Conservation (phyloP, 495 filamentous ascomycete genomes). For the Sporormia fimetaria region DNA sequence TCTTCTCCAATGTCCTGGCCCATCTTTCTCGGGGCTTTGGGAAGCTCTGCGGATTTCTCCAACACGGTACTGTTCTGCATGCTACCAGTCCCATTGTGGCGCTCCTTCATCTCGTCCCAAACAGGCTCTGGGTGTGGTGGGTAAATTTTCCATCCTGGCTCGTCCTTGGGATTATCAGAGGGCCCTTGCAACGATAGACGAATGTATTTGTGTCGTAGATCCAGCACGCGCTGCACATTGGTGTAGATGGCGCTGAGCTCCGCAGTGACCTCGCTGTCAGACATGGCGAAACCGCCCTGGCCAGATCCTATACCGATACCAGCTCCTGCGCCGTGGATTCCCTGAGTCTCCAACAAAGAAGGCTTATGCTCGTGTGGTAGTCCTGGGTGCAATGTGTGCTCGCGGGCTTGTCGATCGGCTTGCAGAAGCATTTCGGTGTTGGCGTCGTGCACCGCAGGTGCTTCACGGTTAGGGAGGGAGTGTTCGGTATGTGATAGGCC, state of each 20-base stretch:
- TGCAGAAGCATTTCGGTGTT: constrained; percentile 27
- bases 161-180: constrained; percentile 76
- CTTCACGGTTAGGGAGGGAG: background rate
- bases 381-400: constrained; percentile 36
- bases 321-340: constrained; percentile 41
- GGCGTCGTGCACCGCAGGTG: background rate
- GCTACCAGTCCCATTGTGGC: constrained; percentile 33
- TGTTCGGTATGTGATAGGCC: constrained; percentile 19
- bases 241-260: constrained; percentile 77
- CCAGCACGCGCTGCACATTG: constrained; percentile 72
- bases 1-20: constrained; percentile 86
- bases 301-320: constrained; percentile 41
- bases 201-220: constrained; percentile 83
- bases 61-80: constrained; percentile 46
- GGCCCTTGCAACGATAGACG: constrained; percentile 70
- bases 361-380: constrained; percentile 41
- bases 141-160: constrained; percentile 75
- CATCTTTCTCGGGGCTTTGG: constrained; percentile 52
- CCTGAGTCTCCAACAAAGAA: constrained; percentile 36
- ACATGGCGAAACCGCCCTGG: constrained; percentile 40
- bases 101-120: constrained; percentile 63
- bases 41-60: constrained; percentile 12
- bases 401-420: constrained; percentile 38
- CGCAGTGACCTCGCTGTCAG: constrained; percentile 59
- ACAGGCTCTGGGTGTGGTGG: constrained; percentile 81